phyloP scores from a whole-genome alignment of 306 rosid species.

The Prinsepia uniflora region DNA sequence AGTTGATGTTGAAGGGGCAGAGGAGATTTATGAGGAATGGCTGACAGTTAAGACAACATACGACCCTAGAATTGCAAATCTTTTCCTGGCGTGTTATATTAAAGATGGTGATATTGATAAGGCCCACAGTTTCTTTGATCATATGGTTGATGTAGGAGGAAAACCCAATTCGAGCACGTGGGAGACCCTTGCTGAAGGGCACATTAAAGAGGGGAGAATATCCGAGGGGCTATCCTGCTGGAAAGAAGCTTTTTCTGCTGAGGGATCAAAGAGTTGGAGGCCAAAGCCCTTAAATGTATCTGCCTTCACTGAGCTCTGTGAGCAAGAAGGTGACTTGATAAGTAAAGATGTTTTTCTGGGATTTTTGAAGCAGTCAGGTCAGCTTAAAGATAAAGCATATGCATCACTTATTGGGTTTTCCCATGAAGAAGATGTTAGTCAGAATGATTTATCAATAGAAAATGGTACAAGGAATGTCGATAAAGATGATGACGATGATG shows the following conservation, averaged over 20 bases:
- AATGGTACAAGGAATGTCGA: conserved; percentile 24
- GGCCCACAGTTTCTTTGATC: conserved; percentile 50
- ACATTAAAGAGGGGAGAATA: conserved; percentile 44
- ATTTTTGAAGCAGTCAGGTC: conserved; percentile 51
- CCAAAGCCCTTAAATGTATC: conserved; percentile 52
- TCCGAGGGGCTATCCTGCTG: conserved; percentile 64
- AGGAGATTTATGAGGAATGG: conserved; percentile 76
- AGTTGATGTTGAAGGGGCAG: conserved; percentile 78
- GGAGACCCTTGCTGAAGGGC: conserved; percentile 79
- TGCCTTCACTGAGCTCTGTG: conserved; percentile 54
- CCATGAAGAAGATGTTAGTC: conserved; percentile 21
- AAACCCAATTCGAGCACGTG: conserved; percentile 74
- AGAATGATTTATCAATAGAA: conserved; percentile 24
- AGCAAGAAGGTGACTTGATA: conserved; percentile 43
- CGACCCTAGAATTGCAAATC: conserved; percentile 83
- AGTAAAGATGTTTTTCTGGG: conserved; percentile 48
- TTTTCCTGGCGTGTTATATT: conserved; percentile 54
- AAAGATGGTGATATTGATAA: conserved; percentile 48
- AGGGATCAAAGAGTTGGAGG: conserved; percentile 65
- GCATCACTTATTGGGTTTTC: conserved; percentile 54
- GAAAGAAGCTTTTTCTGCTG: conserved; percentile 62
- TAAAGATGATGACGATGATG: conserved; percentile 23
- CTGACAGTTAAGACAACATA: conserved; percentile 47
- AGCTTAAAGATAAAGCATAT: conserved; percentile 39
- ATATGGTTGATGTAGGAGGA: conserved; percentile 59